Evolutionary conservation across 2,329 filamentous ascomycete genomes (phyloP), one percentile per base, ranked within the genome.

Genomic region (Volutella citrinella): DNA sequence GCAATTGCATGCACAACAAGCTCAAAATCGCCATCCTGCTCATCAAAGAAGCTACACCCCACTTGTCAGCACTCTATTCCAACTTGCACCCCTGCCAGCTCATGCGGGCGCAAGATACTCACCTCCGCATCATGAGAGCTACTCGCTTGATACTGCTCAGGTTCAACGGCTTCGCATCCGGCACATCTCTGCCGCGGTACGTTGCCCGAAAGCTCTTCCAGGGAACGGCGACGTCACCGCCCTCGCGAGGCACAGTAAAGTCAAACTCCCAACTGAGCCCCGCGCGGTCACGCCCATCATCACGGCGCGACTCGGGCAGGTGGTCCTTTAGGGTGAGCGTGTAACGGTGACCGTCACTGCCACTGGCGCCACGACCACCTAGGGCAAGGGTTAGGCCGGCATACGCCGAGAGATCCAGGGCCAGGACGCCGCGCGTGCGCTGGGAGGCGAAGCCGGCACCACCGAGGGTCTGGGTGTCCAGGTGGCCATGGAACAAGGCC

Each of bases 361-460:
- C 20, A 22, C 12, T 22, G 15, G 46, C 42, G 52, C 87, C 83
- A 13, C 69, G 65, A 27, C 67, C 57, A 24, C 38, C 49, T 14
- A 85, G 54, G 23, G 66, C 54, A 5, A 88, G 46, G 43, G 70
- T 58, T 16, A 88, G 61, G 4, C 84, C 84, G 27, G 78, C 70
- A 48, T 80, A 84, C 10, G 48, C 53, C 2, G 72, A 74, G 7
- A 93, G 61, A 49, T 93, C 74, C 74, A 83, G 84, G 16, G 63
- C 62, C 11, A 70, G 61, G 23, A 72, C 63, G 7, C 79, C 76
- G 23, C 69, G 71, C 5, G 82, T 88, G 28, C 82, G 76, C 56
- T 91, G 87, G 5, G 82, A 87, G 9, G 87, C 87, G 55, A 94
- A 93, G 6, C 87, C 87, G 1, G 87, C 87, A 19, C 85, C 86